Base-by-base conservation (phyloP, 768 basidiomycete genomes). In the Dacryopinax primogenitus region DNA sequence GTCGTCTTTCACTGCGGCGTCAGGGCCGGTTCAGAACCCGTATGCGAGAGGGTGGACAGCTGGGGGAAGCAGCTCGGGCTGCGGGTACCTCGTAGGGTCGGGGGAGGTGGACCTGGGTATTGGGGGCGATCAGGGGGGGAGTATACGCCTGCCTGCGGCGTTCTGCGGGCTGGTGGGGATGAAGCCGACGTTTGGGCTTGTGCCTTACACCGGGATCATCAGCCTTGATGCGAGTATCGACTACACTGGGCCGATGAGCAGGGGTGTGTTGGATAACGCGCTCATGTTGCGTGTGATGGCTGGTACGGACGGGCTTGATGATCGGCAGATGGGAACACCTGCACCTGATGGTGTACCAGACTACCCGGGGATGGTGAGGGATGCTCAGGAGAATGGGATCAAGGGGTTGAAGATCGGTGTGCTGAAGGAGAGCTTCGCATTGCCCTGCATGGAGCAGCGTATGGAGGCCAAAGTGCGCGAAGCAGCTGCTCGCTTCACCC, bases 81-180 rank as follows among this genome's bases (percentile, higher is more conserved):
- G 77, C 63, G 78, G 75, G 9, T 76, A 74, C 6, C 75, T 79
- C n/a, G 70, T 81, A 6, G 77, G 75, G 0, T 68, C 71, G 2
- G 76, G 76, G 12, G 73, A 72, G 30, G 77, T 75, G 15, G 78
- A 80, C 63, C 72, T 81, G 73, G 79, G 73, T n/a, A 75, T 81
- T 33, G 80, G 80, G 0, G 79, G 77, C 12, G 79, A 81, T 66
- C 80, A 81, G 66, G 79, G 80, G 23, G 79, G 79, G 1, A 76
- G 74, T 21, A 79, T 81, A 44, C 74, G 79, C 16, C 71, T 71
- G 75, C 79, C 80, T n/a, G 74, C 77, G 1, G 70, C 75, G 0
- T 75, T 77, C 62, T 76, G 76, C 65, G 80, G 80, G 1, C 72
- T 80, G 26, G 78, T 80, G 23, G 80, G 78, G 0, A 66, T 79